These are phyloP conservation scores for Paralagenidium karlingii DNA, from an alignment of 352 stramenopile species.

Conservation along the genomic window DNA sequence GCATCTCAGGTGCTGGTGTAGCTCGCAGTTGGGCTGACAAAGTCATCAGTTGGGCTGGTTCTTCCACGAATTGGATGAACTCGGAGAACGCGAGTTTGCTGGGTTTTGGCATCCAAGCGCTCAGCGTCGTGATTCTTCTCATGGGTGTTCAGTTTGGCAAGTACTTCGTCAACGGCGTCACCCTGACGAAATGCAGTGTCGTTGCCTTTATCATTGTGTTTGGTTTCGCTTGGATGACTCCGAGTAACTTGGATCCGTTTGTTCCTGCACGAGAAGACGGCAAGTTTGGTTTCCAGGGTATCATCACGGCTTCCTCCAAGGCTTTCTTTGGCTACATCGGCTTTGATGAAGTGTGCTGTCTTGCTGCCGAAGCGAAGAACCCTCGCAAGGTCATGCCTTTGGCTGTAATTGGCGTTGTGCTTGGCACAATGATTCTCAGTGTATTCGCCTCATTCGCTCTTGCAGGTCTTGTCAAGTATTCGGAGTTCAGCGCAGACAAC, in stretches of 20 bases:
- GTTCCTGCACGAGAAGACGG: conserved; percentile 24
- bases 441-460: conserved; percentile 77
- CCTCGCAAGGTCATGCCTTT: conserved; percentile 63
- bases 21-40: conserved; percentile 89
- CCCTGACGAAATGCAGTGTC: conserved; percentile 63
- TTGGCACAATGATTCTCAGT: conserved; percentile 55
- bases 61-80: conserved; percentile 39
- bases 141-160: conserved; percentile 83
- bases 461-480: conserved; percentile 58
- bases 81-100: conserved; percentile 42
- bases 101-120: conserved; percentile 52
- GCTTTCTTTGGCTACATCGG: conserved; percentile 92
- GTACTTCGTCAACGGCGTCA: conserved; percentile 82
- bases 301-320: conserved; percentile 70
- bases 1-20: conserved; percentile 81
- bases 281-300: conserved; percentile 28
- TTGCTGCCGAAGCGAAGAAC: conserved; percentile 73
- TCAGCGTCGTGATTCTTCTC: conserved; percentile 61
- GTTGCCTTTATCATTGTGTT: conserved; percentile 88
- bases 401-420: conserved; percentile 72
- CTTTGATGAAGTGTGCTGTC: conserved; percentile 92
- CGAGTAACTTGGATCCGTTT: conserved; percentile 76
- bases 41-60: conserved; percentile 39
- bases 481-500: neutral
- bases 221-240: conserved; percentile 73